phyloP scores from a whole-genome alignment of 305 asterid species.

The Fraxinus albicans region DNA sequence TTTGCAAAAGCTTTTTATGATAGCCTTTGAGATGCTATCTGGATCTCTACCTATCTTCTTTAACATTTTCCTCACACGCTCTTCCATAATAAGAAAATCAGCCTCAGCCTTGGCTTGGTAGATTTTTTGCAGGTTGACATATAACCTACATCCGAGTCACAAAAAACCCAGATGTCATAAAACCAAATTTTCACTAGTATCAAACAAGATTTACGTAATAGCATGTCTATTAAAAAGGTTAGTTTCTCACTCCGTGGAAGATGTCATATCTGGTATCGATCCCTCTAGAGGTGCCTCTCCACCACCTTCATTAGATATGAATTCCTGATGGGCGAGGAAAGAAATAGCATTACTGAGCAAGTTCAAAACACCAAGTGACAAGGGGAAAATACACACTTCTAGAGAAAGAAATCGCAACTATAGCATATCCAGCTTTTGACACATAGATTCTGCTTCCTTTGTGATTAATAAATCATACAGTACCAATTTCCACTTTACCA shows the following conservation, averaged over 20 bases:
- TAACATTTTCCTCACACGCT: conserved; percentile 52
- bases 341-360: conserved; percentile 6
- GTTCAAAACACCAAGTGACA: conserved; percentile 4
- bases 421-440: not conserved
- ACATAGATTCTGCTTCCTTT: not conserved
- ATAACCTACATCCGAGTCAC: conserved; percentile 53
- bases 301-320: conserved; percentile 80
- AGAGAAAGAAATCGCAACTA: not conserved
- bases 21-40: conserved; percentile 69
- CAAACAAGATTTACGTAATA: not conserved
- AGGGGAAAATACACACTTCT: not conserved
- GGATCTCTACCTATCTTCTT: conserved; percentile 88
- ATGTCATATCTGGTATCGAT: conserved; percentile 96
- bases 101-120: conserved; percentile 97
- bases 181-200: not conserved
- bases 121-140: conserved; percentile 74
- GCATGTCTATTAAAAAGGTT: conserved; percentile 22
- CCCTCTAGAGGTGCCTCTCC: conserved; percentile 98
- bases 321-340: conserved; percentile 52
- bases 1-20: conserved; percentile 79
- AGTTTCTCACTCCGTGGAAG: conserved; percentile 87
- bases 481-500: not conserved
- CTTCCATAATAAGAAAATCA: conserved; percentile 77
- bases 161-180: conserved; percentile 13
- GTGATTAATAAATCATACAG: not conserved